Conservation (phyloP, 371 early-diverging fungal species). For the Fennellomyces sp. region DNA sequence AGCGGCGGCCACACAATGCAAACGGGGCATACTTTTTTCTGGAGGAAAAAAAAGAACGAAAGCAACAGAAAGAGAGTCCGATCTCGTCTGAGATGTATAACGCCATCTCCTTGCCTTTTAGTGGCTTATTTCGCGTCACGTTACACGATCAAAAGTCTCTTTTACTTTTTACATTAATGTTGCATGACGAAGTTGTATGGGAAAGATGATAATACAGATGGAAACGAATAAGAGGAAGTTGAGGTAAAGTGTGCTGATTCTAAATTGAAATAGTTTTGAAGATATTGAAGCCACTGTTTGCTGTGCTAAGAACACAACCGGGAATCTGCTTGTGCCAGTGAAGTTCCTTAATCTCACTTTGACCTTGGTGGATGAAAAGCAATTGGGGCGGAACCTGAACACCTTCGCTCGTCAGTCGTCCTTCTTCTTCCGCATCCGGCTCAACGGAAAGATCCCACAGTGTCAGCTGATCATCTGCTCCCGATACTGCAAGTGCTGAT, state of each 20-base stretch:
- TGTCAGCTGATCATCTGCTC: slow-evolving; percentile 96
- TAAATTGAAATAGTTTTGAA: slow-evolving; percentile 93
- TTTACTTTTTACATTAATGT: too few species aligned
- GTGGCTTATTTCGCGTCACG: too few species aligned
- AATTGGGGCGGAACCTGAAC: slow-evolving; percentile 92
- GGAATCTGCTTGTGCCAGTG: slow-evolving; percentile 96
- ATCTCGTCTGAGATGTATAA: background rate
- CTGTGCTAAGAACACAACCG: slow-evolving; percentile 89
- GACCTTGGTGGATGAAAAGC: slow-evolving; percentile 95
- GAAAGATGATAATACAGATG: background rate
- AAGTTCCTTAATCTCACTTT: slow-evolving; percentile 91
- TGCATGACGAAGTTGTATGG: too few species aligned
- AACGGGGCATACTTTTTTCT: background rate
- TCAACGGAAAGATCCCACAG: slow-evolving; percentile 97
- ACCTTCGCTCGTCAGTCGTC: slow-evolving; percentile 61
- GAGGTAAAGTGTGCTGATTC: background rate
- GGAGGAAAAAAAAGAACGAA: background rate
- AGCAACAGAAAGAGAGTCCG: background rate
- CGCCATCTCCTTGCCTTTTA: too few species aligned
- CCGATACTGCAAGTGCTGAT: slow-evolving; percentile 90
- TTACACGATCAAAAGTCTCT: too few species aligned
- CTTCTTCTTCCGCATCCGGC: slow-evolving; percentile 89
- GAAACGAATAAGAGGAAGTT: background rate
- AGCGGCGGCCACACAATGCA: slow-evolving; percentile 1
- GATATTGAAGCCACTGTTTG: slow-evolving; percentile 89